These are phyloP conservation scores for Magnusiomyces tetraspermus DNA, from an alignment of 1,139 yeast species.

Conservation along the genomic window DNA sequence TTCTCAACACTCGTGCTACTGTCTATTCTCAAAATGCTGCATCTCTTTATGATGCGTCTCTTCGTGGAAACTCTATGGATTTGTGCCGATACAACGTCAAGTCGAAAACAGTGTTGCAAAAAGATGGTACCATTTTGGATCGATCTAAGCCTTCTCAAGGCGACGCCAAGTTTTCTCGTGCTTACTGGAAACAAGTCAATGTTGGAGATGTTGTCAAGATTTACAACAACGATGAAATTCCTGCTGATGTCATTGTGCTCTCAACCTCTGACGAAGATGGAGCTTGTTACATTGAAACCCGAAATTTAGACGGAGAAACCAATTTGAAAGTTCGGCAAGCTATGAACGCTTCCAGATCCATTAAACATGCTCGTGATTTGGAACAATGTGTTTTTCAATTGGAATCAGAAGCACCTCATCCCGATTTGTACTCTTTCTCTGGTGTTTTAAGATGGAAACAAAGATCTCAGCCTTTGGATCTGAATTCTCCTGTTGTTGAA, in stretches of 20 bases:
- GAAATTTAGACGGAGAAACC: constrained; percentile 93
- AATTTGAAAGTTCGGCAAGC: constrained; percentile 75
- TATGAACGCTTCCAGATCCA: constrained; percentile 55
- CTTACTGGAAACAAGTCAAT: constrained; percentile 75
- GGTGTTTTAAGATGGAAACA: constrained; percentile 58
- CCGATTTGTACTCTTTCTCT: constrained; percentile 68
- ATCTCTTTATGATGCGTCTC: constrained; percentile 12
- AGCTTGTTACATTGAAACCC: constrained; percentile 86
- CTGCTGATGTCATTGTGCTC: constrained; percentile 77
- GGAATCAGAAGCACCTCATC: constrained; percentile 88
- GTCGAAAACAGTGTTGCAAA: constrained; percentile 7
- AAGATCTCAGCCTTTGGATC: constrained; percentile 16
- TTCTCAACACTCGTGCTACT: constrained; percentile 16
- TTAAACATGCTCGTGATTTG: constrained; percentile 60
- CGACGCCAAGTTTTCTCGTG: constrained; percentile 47
- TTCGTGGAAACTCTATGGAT: constrained; percentile 12
- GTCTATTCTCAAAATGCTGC: constrained; percentile 5
- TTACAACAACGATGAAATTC: constrained; percentile 81
- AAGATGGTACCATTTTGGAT: constrained; percentile 30
- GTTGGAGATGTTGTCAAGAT: constrained; percentile 87
- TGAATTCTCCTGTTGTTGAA: constrained; percentile 8
- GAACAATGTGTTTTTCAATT: constrained; percentile 66
- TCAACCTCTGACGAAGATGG: constrained; percentile 85
- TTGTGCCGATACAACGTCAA: constrained; percentile 6
- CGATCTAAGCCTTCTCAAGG: constrained; percentile 25